Base-by-base conservation (phyloP, 306 rosid species). In the Erythrophleum fordii region DNA sequence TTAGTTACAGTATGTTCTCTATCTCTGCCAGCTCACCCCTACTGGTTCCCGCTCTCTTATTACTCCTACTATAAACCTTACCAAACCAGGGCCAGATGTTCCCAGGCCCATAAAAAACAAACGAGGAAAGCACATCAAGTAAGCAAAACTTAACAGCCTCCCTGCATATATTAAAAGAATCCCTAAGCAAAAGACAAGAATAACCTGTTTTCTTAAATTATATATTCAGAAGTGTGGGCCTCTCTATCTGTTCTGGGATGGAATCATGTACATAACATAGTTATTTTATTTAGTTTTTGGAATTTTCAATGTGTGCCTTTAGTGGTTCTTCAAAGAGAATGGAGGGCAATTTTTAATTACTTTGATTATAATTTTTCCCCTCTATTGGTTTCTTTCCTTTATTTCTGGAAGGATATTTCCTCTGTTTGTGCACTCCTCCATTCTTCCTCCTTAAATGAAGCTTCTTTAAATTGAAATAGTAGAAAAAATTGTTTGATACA, bases 141-240 rank as follows among this genome's bases (percentile, higher is more conserved):
- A 53, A 53, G 60, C 26, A 22, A 53, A 46, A n/a, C 0, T 14
- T 53, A 20, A 2, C 58, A 53, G 60, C 12, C 17, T 56, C 29
- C 8, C 31, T 23, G 29, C 14, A 0, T 8, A 23, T 56, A 8
- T 56, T 25, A 12, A 25, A 59, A 26, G 18, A 59, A 59, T 3
- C 8, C 34, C 44, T 29, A 69, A 51, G 46, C 65, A 48, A 18
- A 37, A 60, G 37, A 60, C 10, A 13, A 44, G 58, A 46, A 35
- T 72, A 34, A n/a, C 66, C 56, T 68, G 51, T 12, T 79, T 74
- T 49, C 49, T 39, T 14, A 59, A 18, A 73, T 62, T 61, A 69
- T 59, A 6, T 25, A 28, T 28, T 61, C 68, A 61, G n/a, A 28
- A 60, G 35, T 60, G n/a, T 13, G 10, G 4, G 31, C 35, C 34